These are phyloP conservation scores for Firmiana major DNA, from an alignment of 345 rosid genomes.

Conservation along the genomic window DNA sequence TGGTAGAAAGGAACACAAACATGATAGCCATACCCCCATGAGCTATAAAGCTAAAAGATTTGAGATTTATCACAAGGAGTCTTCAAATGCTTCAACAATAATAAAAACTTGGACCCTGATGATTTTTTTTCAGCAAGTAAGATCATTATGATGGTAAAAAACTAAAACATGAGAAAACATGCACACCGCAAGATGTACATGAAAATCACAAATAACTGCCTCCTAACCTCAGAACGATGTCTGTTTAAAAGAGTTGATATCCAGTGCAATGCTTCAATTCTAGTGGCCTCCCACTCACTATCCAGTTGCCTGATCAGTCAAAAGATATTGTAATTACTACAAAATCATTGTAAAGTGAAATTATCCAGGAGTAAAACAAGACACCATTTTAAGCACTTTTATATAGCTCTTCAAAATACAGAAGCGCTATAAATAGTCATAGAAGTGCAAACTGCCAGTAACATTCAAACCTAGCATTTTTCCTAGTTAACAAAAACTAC, in stretches of 20 bases:
- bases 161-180: neutral
- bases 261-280: conserved; percentile 97
- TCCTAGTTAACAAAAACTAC: conserved; percentile 24
- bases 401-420: conserved; percentile 16
- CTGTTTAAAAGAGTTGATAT: conserved; percentile 81
- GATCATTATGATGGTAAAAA: neutral
- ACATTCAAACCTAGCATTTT: conserved; percentile 19
- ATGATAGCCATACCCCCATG: neutral
- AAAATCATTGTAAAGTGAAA: conserved; percentile 15
- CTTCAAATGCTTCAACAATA: neutral
- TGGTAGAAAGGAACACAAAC: neutral
- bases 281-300: conserved; percentile 82
- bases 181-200: neutral
- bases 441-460: conserved; percentile 11
- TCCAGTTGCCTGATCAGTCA: conserved; percentile 53
- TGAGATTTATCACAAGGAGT: neutral
- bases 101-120: neutral
- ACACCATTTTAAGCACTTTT: conserved; percentile 12
- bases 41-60: neutral
- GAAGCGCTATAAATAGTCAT: conserved; percentile 1
- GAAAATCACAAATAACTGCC: neutral
- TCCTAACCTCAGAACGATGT: conserved; percentile 75
- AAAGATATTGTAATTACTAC: conserved; percentile 22
- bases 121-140: neutral
- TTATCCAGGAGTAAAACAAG: neutral